A percentile compares a stretch with the other conserved stretches of the same genome.
Conservation (phyloP, 1,284 basidiomycete genomes). For the Pyrrhoderma lamaoense region DNA sequence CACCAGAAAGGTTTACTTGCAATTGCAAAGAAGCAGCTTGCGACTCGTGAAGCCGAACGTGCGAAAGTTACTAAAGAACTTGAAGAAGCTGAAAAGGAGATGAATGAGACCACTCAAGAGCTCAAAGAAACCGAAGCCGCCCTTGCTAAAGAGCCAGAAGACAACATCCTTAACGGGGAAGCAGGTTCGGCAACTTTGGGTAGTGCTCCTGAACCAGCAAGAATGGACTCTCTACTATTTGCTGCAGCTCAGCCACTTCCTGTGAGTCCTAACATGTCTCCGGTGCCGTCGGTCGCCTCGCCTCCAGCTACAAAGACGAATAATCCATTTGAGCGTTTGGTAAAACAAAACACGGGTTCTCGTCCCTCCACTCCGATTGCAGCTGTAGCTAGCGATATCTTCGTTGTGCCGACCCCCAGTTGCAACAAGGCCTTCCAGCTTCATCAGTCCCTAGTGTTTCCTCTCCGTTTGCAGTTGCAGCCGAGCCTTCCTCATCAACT, state of each 20-base stretch:
- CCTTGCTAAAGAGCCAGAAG: conserved; percentile 31
- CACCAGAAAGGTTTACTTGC: conserved; percentile 94
- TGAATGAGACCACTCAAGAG: conserved; percentile 46
- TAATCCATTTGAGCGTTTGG: conserved; percentile 88
- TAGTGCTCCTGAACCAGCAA: conserved; percentile 23
- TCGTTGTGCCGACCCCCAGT: conserved; percentile 28
- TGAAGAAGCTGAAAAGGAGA: conserved; percentile 54
- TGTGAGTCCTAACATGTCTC: conserved; percentile 48
- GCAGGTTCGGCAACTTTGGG: conserved; percentile 20
- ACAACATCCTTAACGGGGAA: conserved; percentile 11
- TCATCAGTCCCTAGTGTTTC: conserved; percentile 10
- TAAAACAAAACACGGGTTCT: conserved; percentile 37
- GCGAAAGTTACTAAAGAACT: conserved; percentile 68
- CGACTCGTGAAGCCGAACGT: conserved; percentile 74
- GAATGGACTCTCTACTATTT: conserved; percentile 43
- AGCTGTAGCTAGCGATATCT: conserved; percentile 34
- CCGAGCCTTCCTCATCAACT: conserved; percentile 15
- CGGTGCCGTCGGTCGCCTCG: conserved; percentile 32
- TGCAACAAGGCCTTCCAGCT: conserved; percentile 1
- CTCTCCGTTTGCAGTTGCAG: conserved; percentile 8
- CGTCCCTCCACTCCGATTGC: conserved; percentile 53
- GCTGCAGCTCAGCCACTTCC: conserved; percentile 68
- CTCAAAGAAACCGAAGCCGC: conserved; percentile 49
- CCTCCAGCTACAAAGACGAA: conserved; percentile 60
- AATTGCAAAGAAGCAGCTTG: conserved; percentile 92